phyloP scores from a whole-genome alignment of 352 stramenopile species.

The Phytophthora multivora region DNA sequence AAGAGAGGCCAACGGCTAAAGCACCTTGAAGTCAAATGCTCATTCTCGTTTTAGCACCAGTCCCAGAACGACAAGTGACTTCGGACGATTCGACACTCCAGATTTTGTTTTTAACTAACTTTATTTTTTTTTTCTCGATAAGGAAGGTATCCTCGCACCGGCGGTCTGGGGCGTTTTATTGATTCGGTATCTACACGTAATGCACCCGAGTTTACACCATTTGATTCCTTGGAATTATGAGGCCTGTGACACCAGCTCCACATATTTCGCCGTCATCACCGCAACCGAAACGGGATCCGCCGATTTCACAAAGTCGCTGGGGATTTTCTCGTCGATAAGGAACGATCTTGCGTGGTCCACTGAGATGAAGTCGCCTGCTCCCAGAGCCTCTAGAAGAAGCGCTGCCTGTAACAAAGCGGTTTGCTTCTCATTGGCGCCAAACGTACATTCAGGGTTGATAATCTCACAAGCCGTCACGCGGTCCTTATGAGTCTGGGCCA shows the following conservation, averaged over 20 bases:
- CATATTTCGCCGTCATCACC: slow-evolving; percentile 10
- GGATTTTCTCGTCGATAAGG: slow-evolving; percentile 43
- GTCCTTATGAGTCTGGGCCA: slow-evolving; percentile 28
- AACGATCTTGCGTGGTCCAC: slow-evolving; percentile 32
- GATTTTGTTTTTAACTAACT: too few species aligned
- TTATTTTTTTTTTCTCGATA: too few species aligned
- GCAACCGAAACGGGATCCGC: slow-evolving; percentile 16
- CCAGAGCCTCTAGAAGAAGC: slow-evolving; percentile 32
- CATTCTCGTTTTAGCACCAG: too few species aligned
- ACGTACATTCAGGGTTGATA: slow-evolving; percentile 32
- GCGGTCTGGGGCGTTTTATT: too few species aligned
- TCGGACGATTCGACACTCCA: too few species aligned
- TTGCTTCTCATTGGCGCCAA: slow-evolving; percentile 25
- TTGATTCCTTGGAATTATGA: not conserved
- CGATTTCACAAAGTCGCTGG: slow-evolving; percentile 20
- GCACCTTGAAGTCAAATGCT: too few species aligned
- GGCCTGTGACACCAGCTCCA: slow-evolving; percentile 12
- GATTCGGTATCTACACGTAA: too few species aligned
- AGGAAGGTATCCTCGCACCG: too few species aligned
- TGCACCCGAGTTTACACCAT: too few species aligned
- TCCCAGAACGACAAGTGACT: too few species aligned
- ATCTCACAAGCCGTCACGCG: slow-evolving; percentile 19
- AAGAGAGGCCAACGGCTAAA: too few species aligned
- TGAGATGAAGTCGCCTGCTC: slow-evolving; percentile 23
- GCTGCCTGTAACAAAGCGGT: slow-evolving; percentile 36